Base-by-base conservation (phyloP, 192 early-diverging fungal genomes). In the Chytriomyces sp. region DNA sequence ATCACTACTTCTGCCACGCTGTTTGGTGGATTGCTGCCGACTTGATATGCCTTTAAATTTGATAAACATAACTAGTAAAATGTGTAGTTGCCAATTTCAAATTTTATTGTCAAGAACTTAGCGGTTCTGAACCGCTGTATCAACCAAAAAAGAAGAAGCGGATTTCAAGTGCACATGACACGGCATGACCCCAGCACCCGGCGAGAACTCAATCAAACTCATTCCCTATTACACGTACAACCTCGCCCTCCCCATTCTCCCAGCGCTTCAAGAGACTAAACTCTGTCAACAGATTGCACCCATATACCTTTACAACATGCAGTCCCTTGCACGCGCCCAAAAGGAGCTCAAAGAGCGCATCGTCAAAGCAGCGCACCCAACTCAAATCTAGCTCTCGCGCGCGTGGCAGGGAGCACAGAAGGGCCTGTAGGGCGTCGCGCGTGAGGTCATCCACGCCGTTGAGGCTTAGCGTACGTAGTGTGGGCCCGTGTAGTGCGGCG, bases 311-410 rank as follows among this genome's bases (percentile, higher is more conserved):
- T n/a, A 94, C 66, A 31, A 71, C 62, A 10, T 72, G 70, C 52
- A 96, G 75, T 26, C 53, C 61, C n/a, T 54, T 63, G 61, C 88
- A 89, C 1, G 66, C 39, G 19, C 62, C 39, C 34, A 94, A 40
- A 10, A 93, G n/a, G 40, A 77, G 71, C 53, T 77, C 81, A 73
- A 96, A 78, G 25, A 90, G 82, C 19, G 76, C 80, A 62, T 96
- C 93, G 54, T 89, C 87, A 38, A 92, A 78, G 49, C 87, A 84
- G 5, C 92, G 85, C n/a, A 90, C 87, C 87, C 90, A 96, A 36
- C 89, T 88, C 52, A 89, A 73, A 73, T 94, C 91, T 39, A 96
- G 67, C 2, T 80, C 82, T 25, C 57, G 62, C 53, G 94, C 73
- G 0, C 72, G 41, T 7, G 81, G 77, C 34, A 59, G 64, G 3